Percentiles rank a stretch among this genome's conserved stretches.
These are phyloP conservation scores for Penicillium crystallinum DNA, from an alignment of 495 filamentous ascomycete species.

Conservation along the genomic window DNA sequence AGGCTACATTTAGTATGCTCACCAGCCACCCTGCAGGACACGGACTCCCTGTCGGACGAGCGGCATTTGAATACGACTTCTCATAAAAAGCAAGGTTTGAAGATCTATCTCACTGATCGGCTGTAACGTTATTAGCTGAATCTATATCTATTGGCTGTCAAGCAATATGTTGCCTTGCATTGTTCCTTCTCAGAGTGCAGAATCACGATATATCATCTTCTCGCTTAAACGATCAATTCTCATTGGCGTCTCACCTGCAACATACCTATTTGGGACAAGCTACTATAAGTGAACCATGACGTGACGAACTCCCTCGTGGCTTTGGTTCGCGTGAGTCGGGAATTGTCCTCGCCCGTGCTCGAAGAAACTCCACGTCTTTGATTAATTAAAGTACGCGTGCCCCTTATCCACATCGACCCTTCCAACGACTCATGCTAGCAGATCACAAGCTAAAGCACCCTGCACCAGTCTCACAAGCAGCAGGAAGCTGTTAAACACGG, in stretches of 20 bases:
- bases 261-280: too few relatives aligned
- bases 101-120: background rate
- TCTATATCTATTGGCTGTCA: background rate
- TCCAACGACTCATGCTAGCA: too few relatives aligned
- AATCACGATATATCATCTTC: background rate
- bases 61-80: background rate
- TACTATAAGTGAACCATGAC: too few relatives aligned
- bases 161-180: background rate
- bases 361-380: too few relatives aligned
- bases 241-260: background rate
- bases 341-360: background rate
- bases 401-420: too few relatives aligned
- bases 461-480: too few relatives aligned
- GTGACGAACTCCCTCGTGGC: background rate
- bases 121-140: background rate
- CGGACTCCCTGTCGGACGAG: background rate
- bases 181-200: background rate
- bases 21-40: background rate
- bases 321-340: background rate
- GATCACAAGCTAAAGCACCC: too few relatives aligned
- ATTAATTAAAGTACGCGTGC: too few relatives aligned
- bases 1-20: background rate
- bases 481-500: too few relatives aligned
- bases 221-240: background rate
- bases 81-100: background rate